phyloP scores from a whole-genome alignment of 1,284 basidiomycete species.

The Fistulinella cinereoalba region DNA sequence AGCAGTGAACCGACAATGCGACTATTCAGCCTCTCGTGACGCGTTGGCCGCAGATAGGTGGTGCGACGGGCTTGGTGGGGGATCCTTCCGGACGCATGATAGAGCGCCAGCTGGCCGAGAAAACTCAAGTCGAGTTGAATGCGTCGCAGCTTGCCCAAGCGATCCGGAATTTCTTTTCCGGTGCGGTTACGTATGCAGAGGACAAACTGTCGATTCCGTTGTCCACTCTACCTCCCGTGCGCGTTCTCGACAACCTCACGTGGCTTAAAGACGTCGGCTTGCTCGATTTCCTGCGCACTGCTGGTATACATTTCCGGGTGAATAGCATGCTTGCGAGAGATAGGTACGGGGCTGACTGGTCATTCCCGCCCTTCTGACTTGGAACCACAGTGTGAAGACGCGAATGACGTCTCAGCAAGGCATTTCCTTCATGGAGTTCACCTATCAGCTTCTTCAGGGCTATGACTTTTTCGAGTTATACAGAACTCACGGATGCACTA shows the following conservation, averaged over 20 bases:
- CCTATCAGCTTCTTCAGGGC: slow-evolving; percentile 96
- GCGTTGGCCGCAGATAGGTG: slow-evolving; percentile 73
- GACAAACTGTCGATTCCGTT: slow-evolving; percentile 29
- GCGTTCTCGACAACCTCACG: slow-evolving; percentile 78
- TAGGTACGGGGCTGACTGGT: slow-evolving; percentile 52
- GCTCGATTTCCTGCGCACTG: slow-evolving; percentile 82
- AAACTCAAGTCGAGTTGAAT: slow-evolving; percentile 64
- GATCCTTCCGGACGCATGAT: slow-evolving; percentile 90
- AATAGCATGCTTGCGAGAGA: slow-evolving; percentile 91
- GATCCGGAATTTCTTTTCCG: slow-evolving; percentile 70
- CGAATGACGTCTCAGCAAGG: slow-evolving; percentile 77
- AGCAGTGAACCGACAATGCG: slow-evolving; percentile 29
- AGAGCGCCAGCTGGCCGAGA: slow-evolving; percentile 74
- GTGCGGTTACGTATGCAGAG: slow-evolving; percentile 61
- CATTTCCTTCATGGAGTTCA: slow-evolving; percentile 96
- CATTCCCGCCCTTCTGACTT: slow-evolving; percentile 1
- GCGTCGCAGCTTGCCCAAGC: slow-evolving; percentile 63
- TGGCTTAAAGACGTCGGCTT: slow-evolving; percentile 79
- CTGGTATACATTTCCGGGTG: slow-evolving; percentile 81
- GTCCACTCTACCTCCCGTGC: slow-evolving; percentile 31
- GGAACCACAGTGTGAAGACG: slow-evolving; percentile 70
- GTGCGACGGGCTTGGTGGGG: slow-evolving; percentile 94
- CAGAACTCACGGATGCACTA: slow-evolving; percentile 63
- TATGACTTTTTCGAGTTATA: slow-evolving; percentile 90
- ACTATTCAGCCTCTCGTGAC: neutral